Evolutionary conservation across 108 stramenopile genomes (phyloP).

Genomic region (Chaetoceros tenuissimus): DNA sequence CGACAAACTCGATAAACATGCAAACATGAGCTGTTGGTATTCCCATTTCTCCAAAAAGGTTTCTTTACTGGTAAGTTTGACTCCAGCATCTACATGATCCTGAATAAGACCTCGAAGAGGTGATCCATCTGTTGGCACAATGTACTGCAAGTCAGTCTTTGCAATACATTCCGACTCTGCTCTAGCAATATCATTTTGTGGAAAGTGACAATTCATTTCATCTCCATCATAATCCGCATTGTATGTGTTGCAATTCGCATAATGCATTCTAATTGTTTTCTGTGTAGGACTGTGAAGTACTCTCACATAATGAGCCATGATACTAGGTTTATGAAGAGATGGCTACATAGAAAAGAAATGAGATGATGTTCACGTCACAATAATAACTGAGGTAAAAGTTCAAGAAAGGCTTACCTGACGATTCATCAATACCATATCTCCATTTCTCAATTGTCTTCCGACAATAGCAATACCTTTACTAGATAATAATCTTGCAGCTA

Average conservation of each 20-base stretch:
- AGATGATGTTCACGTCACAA: conserved; percentile 1
- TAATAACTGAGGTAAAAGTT: conserved; percentile 1
- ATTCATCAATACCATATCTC: conserved; percentile 97
- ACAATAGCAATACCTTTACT: conserved; percentile 79
- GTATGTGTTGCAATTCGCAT: conserved; percentile 96
- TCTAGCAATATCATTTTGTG: conserved; percentile 91
- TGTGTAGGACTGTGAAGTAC: conserved; percentile 89
- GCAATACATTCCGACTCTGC: conserved; percentile 93
- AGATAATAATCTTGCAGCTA: conserved; percentile 74
- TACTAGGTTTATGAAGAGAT: conserved; percentile 98
- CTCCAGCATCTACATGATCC: conserved; percentile 97
- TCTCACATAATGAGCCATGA: conserved; percentile 98
- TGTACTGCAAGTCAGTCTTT: conserved; percentile 90
- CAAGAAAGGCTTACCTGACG: conserved; percentile 68
- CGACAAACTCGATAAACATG: conserved; percentile 79
- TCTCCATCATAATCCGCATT: conserved; percentile 99
- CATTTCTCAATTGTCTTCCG: conserved; percentile 91
- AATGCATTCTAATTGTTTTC: conserved; percentile 97
- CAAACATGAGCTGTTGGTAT: conserved; percentile 93
- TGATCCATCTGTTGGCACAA: conserved; percentile 95
- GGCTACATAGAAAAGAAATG: conserved; percentile 55
- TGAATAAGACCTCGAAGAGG: conserved; percentile 98
- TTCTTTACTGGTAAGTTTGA: conserved; percentile 90
- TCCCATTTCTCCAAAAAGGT: conserved; percentile 89
- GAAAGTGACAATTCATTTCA: conserved; percentile 99